Evolutionary conservation across 345 rosid genomes (phyloP).

Genomic region (Psidium guajava): DNA sequence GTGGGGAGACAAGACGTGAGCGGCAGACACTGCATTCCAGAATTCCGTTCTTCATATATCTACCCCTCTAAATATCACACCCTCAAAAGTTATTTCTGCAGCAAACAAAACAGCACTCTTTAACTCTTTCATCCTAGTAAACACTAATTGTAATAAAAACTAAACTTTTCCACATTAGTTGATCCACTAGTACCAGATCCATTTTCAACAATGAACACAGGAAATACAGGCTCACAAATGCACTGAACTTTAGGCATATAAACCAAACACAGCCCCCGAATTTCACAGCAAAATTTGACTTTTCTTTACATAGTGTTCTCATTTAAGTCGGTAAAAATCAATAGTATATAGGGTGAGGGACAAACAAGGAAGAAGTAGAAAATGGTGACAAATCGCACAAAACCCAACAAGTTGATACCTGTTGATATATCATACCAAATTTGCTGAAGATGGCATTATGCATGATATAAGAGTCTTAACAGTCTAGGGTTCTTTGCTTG

Average conservation of each 20-base stretch:
- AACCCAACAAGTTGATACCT: background rate
- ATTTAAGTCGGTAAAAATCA: background rate
- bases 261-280: background rate
- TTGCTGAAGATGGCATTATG: background rate
- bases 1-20: constrained; percentile 28
- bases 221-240: background rate
- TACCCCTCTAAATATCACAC: background rate
- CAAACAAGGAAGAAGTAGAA: background rate
- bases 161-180: background rate
- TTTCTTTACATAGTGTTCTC: background rate
- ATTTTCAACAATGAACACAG: background rate
- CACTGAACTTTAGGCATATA: background rate
- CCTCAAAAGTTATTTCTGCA: background rate
- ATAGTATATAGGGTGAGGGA: background rate
- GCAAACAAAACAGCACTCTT: background rate
- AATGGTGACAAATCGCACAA: background rate
- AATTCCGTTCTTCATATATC: constrained; percentile 11
- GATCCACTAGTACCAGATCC: background rate
- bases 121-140: background rate
- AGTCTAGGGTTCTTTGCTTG: background rate
- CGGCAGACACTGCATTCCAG: constrained; percentile 28
- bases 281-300: background rate
- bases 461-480: background rate
- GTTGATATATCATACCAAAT: background rate
- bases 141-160: background rate